Conservation (phyloP, 768 basidiomycete genomes). For the Lactifluus subvellereus region DNA sequence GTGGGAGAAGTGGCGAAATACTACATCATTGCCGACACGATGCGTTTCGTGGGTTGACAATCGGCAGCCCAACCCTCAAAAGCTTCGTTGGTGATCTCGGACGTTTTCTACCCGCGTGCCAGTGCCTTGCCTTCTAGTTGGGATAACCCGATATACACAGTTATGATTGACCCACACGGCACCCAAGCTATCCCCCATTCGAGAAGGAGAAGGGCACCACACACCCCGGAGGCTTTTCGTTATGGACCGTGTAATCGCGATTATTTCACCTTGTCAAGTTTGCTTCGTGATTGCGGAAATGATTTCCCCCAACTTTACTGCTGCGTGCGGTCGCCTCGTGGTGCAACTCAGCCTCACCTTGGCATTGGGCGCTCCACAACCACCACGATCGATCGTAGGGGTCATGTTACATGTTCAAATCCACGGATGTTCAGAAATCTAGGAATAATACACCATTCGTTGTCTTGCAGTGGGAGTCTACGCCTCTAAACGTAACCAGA, state of each 20-base stretch:
- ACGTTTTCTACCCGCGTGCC: neutral
- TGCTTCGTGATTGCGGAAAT: neutral
- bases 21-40: constrained; percentile 70
- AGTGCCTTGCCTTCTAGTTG: neutral
- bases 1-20: constrained; percentile 76
- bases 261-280: neutral
- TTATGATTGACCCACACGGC: neutral
- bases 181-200: neutral
- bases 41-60: constrained; percentile 71
- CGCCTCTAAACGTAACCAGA: neutral
- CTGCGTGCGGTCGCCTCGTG: constrained; percentile 1
- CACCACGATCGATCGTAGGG: neutral
- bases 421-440: neutral
- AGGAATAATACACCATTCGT: constrained; percentile 1
- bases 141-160: constrained; percentile 1
- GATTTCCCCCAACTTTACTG: neutral
- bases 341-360: neutral
- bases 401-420: neutral
- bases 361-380: constrained; percentile 1
- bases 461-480: neutral
- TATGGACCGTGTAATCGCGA: neutral
- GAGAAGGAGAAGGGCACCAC: neutral
- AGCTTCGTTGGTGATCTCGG: neutral
- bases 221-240: neutral
- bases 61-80: neutral